Percentiles rank a stretch among this genome's conserved stretches.
Conservation (phyloP, 2,329 filamentous ascomycete genomes). For the Triangularia setosa region DNA sequence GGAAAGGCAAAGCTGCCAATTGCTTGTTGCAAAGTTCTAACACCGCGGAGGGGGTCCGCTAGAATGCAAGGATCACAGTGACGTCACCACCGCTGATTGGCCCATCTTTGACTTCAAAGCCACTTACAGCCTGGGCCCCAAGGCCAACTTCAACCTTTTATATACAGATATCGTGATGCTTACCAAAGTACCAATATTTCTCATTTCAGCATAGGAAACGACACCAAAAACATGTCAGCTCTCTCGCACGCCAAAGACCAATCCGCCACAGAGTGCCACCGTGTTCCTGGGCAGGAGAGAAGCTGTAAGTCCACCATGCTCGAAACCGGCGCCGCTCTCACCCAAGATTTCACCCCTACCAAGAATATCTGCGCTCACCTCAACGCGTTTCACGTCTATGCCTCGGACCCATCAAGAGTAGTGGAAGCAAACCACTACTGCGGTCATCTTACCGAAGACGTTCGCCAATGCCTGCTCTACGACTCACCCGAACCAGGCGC, state of each 20-base stretch:
- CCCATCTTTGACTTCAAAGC: background rate
- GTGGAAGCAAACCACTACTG: conserved; percentile 87
- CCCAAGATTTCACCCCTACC: conserved; percentile 64
- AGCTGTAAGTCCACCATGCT: conserved; percentile 55
- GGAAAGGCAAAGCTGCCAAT: too few relatives aligned
- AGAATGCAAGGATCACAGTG: background rate
- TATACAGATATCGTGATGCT: background rate
- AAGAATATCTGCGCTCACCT: conserved; percentile 77
- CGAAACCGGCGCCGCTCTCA: conserved; percentile 56
- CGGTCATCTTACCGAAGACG: conserved; percentile 68
- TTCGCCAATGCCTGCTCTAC: conserved; percentile 83
- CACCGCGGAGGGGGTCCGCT: too few relatives aligned
- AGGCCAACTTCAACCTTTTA: too few relatives aligned
- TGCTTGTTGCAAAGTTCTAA: too few relatives aligned
- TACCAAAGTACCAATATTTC: background rate
- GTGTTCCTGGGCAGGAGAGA: conserved; percentile 43
- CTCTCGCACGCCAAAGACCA: conserved; percentile 12
- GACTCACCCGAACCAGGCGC: conserved; percentile 65
- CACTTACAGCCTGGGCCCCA: background rate
- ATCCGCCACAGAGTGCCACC: conserved; percentile 6
- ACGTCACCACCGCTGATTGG: conserved; percentile 9
- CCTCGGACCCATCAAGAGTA: conserved; percentile 62
- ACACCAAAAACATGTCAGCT: background rate
- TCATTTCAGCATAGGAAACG: too few relatives aligned
- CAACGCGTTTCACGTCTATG: conserved; percentile 83